phyloP scores from a whole-genome alignment of 106 monocot genomes.

The Triglochin maritima region DNA sequence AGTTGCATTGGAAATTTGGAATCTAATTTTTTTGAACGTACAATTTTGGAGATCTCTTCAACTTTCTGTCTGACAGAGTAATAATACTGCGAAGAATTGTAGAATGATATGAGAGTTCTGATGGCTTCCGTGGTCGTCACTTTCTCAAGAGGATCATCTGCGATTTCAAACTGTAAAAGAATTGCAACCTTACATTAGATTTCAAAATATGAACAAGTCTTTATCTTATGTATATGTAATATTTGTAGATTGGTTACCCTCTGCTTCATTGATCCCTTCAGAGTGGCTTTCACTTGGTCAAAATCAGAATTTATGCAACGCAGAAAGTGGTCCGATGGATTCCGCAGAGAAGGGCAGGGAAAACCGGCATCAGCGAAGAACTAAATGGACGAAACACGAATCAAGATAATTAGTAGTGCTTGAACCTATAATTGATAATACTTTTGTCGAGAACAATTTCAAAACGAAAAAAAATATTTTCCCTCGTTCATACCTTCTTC shows the following conservation, averaged over 20 bases:
- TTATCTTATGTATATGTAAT: no score
- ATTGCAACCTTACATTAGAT: background rate
- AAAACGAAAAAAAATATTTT: no score
- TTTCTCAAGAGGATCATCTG: constrained; percentile 47
- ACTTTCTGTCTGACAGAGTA: constrained; percentile 42
- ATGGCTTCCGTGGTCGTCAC: constrained; percentile 72
- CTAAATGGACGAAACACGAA: no score
- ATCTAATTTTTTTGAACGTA: constrained; percentile 34
- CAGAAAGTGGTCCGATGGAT: constrained; percentile 16
- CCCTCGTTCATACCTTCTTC: no score
- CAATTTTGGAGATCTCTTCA: constrained; percentile 55
- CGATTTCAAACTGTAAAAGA: constrained; percentile 8
- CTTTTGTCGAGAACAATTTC: no score
- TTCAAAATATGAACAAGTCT: background rate
- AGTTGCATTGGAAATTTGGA: no score
- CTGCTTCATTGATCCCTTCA: constrained; percentile 4
- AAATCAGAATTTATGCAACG: constrained; percentile 13
- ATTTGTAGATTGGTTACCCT: no score
- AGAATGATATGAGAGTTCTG: constrained; percentile 38
- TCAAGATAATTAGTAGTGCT: no score
- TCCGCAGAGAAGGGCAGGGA: constrained; percentile 7
- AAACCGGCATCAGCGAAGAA: constrained; percentile 7
- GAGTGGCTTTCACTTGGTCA: constrained; percentile 5
- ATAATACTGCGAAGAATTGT: constrained; percentile 42
- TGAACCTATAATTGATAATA: no score